phyloP scores from a whole-genome alignment of 2,329 filamentous ascomycete species.

The Microcyclosporella mali region DNA sequence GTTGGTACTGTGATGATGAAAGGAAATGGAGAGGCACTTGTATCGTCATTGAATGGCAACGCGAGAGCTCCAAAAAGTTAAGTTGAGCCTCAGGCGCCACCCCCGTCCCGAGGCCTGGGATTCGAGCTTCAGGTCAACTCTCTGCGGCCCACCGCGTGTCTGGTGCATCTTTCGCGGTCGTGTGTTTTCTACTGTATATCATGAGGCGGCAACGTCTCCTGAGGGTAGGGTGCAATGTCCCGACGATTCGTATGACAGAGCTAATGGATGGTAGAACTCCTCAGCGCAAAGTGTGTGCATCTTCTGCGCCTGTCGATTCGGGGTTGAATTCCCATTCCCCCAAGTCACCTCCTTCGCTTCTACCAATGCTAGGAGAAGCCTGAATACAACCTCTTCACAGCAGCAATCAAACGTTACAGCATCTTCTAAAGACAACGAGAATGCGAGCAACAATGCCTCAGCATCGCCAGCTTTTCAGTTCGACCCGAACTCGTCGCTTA shows the following conservation, averaged over 20 bases:
- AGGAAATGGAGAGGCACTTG: background rate
- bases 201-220: constrained; percentile 28
- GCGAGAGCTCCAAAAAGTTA: background rate
- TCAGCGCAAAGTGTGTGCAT: constrained; percentile 29
- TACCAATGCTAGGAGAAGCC: constrained; percentile 7
- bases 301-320: constrained; percentile 29
- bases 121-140: too few species aligned
- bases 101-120: background rate
- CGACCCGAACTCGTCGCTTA: constrained; percentile 21
- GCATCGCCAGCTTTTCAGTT: constrained; percentile 6
- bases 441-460: constrained; percentile 2
- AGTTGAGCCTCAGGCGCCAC: background rate
- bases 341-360: constrained; percentile 6
- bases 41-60: too few species aligned
- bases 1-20: background rate
- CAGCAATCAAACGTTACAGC: constrained; percentile 9
- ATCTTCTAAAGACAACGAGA: constrained; percentile 2
- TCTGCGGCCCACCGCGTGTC: constrained; percentile 1
- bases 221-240: constrained; percentile 17
- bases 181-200: background rate
- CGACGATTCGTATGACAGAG: background rate
- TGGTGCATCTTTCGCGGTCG: too few species aligned
- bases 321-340: constrained; percentile 14
- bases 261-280: constrained; percentile 21
- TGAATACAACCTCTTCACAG: constrained; percentile 11